phyloP scores from a whole-genome alignment of 768 basidiomycete genomes.

The Megacollybia marginata region DNA sequence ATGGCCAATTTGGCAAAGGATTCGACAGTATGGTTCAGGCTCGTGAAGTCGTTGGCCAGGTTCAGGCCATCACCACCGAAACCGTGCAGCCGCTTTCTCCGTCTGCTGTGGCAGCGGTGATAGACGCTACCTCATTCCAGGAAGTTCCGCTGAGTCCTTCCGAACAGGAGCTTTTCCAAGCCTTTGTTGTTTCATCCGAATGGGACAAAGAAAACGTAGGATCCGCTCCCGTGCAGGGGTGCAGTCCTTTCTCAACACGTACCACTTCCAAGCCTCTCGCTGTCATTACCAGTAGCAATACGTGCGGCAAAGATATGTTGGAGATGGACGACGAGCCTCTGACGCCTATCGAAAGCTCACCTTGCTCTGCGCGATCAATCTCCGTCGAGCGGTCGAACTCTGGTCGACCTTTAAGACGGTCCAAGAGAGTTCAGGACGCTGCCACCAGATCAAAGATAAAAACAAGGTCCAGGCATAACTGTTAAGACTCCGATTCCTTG shows the following conservation, averaged over 20 bases:
- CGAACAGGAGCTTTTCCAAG: conserved; percentile 66
- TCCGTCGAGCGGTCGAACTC: conserved; percentile 9
- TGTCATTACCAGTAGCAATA: conserved; percentile 3
- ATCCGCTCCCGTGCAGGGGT: conserved; percentile 1
- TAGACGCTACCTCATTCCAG: conserved; percentile 5
- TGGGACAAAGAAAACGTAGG: conserved; percentile 34
- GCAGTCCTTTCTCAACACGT: conserved; percentile 3
- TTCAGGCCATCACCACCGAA: background rate
- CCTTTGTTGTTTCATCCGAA: conserved; percentile 53
- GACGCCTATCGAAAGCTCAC: background rate
- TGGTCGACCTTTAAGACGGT: conserved; percentile 45
- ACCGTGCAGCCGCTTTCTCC: background rate
- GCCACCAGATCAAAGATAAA: conserved; percentile 10
- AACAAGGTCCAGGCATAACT: background rate
- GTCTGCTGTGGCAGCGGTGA: background rate
- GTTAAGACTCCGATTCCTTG: conserved; percentile 1
- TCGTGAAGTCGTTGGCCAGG: background rate
- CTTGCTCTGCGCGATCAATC: conserved; percentile 2
- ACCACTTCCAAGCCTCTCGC: conserved; percentile 3
- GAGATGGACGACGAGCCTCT: background rate
- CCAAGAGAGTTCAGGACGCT: conserved; percentile 62
- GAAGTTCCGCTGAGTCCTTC: conserved; percentile 57
- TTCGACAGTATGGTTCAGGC: background rate
- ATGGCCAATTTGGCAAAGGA: conserved; percentile 37
- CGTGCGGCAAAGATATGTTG: background rate